phyloP scores from a whole-genome alignment of 371 early-diverging fungal species.

The Capillidium heterosporum region DNA sequence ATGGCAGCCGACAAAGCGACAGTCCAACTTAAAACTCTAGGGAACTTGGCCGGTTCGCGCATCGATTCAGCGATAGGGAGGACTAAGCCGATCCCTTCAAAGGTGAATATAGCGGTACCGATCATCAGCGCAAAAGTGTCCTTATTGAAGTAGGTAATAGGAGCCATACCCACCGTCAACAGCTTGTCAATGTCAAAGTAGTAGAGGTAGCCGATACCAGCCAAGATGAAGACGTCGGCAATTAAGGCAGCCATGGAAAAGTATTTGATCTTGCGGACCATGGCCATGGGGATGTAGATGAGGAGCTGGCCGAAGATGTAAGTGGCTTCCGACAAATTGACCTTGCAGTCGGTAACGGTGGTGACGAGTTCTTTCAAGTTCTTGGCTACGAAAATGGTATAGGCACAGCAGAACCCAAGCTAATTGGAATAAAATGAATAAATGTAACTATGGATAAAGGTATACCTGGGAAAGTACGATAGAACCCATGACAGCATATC shows the following conservation, averaged over 20 bases:
- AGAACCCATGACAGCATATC: slow-evolving; percentile 46
- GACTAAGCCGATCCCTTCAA: slow-evolving; percentile 77
- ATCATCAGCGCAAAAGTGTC: slow-evolving; percentile 56
- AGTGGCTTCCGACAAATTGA: slow-evolving; percentile 20
- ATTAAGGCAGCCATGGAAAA: slow-evolving; percentile 60
- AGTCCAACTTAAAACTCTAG: slow-evolving; percentile 37
- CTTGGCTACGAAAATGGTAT: slow-evolving; percentile 73
- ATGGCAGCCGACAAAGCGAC: slow-evolving; percentile 44
- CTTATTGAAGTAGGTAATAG: slow-evolving; percentile 41
- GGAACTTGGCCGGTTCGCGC: slow-evolving; percentile 65
- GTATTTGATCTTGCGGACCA: slow-evolving; percentile 66
- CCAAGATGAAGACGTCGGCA: slow-evolving; percentile 67
- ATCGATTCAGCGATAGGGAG: slow-evolving; percentile 53
- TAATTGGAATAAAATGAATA: slow-evolving; percentile 8
- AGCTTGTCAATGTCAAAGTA: slow-evolving; percentile 43
- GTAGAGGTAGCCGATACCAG: slow-evolving; percentile 58
- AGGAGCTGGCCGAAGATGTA: slow-evolving; percentile 52
- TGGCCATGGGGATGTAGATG: slow-evolving; percentile 59
- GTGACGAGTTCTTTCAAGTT: slow-evolving; percentile 50
- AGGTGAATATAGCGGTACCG: slow-evolving; percentile 80
- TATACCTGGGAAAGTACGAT: slow-evolving; percentile 64
- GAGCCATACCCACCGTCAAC: slow-evolving; percentile 28
- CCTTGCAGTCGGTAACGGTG: slow-evolving; percentile 34
- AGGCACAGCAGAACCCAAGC: slow-evolving; percentile 72
- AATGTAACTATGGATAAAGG: not conserved